Conservation (phyloP, 768 basidiomycete species). For the Naganishia friedmannii region DNA sequence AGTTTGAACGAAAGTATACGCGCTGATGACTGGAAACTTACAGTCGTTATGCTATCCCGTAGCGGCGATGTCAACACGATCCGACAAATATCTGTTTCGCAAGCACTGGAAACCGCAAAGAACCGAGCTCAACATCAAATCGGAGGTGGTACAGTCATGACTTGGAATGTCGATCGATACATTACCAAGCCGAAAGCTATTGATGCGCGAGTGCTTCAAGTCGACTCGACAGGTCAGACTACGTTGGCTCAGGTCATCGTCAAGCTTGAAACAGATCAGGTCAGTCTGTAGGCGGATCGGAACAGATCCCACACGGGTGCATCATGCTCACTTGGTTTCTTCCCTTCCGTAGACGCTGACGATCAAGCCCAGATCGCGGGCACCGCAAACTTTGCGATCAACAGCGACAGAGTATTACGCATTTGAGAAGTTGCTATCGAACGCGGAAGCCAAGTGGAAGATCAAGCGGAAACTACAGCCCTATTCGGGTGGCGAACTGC, state of each 20-base stretch:
- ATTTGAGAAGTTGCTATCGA: slow-evolving; percentile 15
- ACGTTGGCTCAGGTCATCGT: slow-evolving; percentile 13
- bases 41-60: neutral
- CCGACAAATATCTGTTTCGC: slow-evolving; percentile 11
- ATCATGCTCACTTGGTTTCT: neutral
- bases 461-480: slow-evolving; percentile 14
- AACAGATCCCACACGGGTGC: neutral
- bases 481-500: slow-evolving; percentile 10
- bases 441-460: slow-evolving; percentile 17
- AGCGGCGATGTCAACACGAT: slow-evolving; percentile 11
- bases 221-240: slow-evolving; percentile 12
- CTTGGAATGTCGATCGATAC: slow-evolving; percentile 11
- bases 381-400: slow-evolving; percentile 9
- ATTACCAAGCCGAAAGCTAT: slow-evolving; percentile 16
- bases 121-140: slow-evolving; percentile 13
- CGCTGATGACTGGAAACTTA: neutral
- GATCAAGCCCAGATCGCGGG: slow-evolving; percentile 21
- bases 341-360: neutral
- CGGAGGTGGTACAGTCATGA: slow-evolving; percentile 20
- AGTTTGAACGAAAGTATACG: neutral
- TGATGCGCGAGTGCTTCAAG: slow-evolving; percentile 12
- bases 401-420: slow-evolving; percentile 20
- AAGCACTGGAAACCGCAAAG: slow-evolving; percentile 13
- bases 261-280: slow-evolving; percentile 21
- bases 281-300: neutral